Evolutionary conservation across 345 rosid genomes (phyloP), one percentile per base, ranked within the genome.

Genomic region (Populus euphratica): DNA sequence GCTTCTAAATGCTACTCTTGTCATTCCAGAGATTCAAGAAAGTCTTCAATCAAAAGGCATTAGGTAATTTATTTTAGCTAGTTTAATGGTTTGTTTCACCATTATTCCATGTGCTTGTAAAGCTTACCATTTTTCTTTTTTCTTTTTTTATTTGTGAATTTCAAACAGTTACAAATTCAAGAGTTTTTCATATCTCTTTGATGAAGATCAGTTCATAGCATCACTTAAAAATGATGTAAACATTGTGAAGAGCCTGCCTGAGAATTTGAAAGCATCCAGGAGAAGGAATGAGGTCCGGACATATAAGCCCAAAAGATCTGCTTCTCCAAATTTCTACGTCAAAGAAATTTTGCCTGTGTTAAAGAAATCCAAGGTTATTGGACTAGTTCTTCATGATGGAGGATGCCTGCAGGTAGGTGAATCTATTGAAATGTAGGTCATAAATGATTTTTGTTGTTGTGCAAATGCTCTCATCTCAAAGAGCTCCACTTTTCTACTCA

Each of bases 1-100:
- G 94, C 99, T 96, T 86, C 83, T 96, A 80, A 96, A 96, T 91
- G 99, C 98, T 88, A 96, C 99, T 78, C 99, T 96, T 86, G 91
- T 94, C 87, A 88, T 96, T 89, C 99, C 99, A 77, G 99, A 96
- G 90, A 89, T 96, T 83, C 99, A 96, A 87, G 90, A 92, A 80
- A 88, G 90, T 88, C 90, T 91, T 76, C 96, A 88, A 76, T 89
- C 97, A 27, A 96, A 91, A 89, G 96, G 94, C 85, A 82, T 96
- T 81, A 96, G 98, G 98, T 96, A 77, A 44, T 65, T 77, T 59
- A 43, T 52, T 47, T 52, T 72, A 21, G 62, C 77, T 78, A 62
- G 71, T 67, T 83, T 77, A 23, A 56, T 38, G 52, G 21, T 76
- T 70, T 54, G 62, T 73, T 78, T 54, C 54, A 25, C 44, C 62